Base-by-base conservation (phyloP, 495 filamentous ascomycete genomes). In the Podospora australis region DNA sequence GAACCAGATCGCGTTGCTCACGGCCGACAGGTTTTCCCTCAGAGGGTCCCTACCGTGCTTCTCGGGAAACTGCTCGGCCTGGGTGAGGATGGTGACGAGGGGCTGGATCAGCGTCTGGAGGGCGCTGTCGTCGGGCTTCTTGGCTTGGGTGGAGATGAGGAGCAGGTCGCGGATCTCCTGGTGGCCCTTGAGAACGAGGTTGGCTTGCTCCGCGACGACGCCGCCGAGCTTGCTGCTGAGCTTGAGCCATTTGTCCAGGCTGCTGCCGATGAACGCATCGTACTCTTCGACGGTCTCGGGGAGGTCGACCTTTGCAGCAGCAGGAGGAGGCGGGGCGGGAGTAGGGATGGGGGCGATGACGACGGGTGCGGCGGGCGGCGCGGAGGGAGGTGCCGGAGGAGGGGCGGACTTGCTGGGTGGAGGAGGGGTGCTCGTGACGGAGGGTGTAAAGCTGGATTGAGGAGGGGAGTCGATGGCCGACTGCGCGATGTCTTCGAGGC, bases 401-500 rank as follows among this genome's bases (percentile, higher is more conserved):
- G 32, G 32, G 9, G 32, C 19, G 4, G 32, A 36, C 6, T 17
- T 36, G n/a, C 58, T 53, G 44, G 60, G 50, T 20, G 64, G 55
- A 13, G 48, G 11, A 20, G 42, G 30, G 14, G 48, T 26, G 44
- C 22, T 14, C 10, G 40, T 24, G 21, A 7, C 16, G 6, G 39
- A 20, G 7, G 54, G 34, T 16, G 59, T 60, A 7, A 22, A 21
- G 53, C 68, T 68, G 29, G 69, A 53, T 34, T 62, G 68, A 56
- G 76, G 75, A 23, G 79, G 67, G 11, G 75, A 63, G 48, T 82
- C 78, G 55, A 76, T 75, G 42, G 86, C 73, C 21, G 83, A 80
- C 56, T 86, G 81, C 17, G 90, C 90, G 60, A 97, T 92, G 66
- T 98, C 92, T 74, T 98, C 92, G 49, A 99, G 78, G 51, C 94